Evolutionary conservation across 768 basidiomycete species (phyloP).

Genomic region (Psilocybe cubensis): DNA sequence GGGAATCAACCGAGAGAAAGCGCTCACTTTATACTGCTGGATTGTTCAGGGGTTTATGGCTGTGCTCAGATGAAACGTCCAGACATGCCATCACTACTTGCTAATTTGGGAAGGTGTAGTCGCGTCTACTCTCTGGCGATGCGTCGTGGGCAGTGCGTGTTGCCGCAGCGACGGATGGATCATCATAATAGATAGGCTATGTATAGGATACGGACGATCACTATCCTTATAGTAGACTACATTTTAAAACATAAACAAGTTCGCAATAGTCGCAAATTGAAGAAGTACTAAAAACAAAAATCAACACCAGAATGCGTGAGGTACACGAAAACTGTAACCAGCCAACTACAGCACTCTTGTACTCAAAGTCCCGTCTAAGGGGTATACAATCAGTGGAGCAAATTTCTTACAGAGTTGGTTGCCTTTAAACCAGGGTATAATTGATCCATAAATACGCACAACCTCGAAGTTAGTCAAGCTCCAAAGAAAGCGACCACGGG

Average conservation of each 20-base stretch:
- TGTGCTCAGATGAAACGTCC: constrained; percentile 15
- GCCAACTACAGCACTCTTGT: neutral
- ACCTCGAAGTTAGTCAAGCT: no score
- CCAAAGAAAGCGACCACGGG: constrained; percentile 1
- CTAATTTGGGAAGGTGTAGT: constrained; percentile 1
- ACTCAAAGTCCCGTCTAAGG: no score
- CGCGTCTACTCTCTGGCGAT: neutral
- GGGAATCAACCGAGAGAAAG: neutral
- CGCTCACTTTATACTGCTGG: constrained; percentile 18
- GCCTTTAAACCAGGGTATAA: no score
- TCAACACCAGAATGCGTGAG: no score
- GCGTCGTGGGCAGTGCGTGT: constrained; percentile 1
- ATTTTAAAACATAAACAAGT: no score
- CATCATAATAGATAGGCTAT: neutral
- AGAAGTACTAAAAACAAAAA: no score
- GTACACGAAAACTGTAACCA: neutral
- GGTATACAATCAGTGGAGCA: no score
- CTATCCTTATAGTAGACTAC: neutral
- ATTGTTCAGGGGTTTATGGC: constrained; percentile 14
- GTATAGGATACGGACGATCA: neutral
- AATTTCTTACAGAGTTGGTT: no score
- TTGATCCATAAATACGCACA: no score
- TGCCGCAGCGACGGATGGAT: neutral
- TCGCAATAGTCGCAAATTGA: no score
- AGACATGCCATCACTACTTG: constrained; percentile 7